Percentiles rank a stretch among this genome's conserved stretches.
phyloP scores from a whole-genome alignment of 2,329 filamentous ascomycete species.

The Elsinoe australis region DNA sequence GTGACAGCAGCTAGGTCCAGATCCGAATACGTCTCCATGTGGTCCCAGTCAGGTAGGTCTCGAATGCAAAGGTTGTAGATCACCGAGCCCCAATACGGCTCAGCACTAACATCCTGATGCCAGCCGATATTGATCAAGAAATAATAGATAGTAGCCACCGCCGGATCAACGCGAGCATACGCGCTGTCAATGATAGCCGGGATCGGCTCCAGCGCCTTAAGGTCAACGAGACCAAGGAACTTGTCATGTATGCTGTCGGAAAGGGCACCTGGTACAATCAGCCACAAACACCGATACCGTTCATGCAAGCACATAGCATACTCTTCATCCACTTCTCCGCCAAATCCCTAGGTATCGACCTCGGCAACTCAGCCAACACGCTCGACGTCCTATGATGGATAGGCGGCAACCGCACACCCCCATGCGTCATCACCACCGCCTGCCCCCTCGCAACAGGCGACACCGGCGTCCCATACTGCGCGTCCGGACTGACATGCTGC shows the following conservation, averaged over 20 bases:
- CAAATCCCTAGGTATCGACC: slow-evolving; percentile 3
- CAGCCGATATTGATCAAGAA: slow-evolving; percentile 10
- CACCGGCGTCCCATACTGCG: neutral
- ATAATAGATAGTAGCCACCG: slow-evolving; percentile 11
- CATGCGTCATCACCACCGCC: neutral
- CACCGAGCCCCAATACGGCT: slow-evolving; percentile 8
- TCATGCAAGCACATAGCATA: neutral
- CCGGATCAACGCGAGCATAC: slow-evolving; percentile 12
- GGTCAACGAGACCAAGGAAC: slow-evolving; percentile 12
- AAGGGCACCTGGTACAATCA: neutral
- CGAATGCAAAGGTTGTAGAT: slow-evolving; percentile 6
- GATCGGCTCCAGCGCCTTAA: slow-evolving; percentile 11
- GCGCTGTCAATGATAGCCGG: slow-evolving; percentile 13
- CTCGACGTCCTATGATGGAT: neutral
- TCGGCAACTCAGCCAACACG: slow-evolving; percentile 1
- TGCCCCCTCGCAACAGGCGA: slow-evolving; percentile 2
- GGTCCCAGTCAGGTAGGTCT: slow-evolving; percentile 3
- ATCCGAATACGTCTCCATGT: slow-evolving; percentile 3
- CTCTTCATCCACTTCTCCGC: slow-evolving; percentile 1
- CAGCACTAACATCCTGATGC: slow-evolving; percentile 2
- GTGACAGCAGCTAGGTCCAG: slow-evolving; percentile 10
- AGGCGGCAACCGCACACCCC: neutral
- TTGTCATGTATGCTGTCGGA: slow-evolving; percentile 3
- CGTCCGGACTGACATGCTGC: neutral
- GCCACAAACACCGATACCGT: neutral